Evolutionary conservation across 176 grass and related monocot genomes (phyloP).

Genomic region (Microstegium vimineum): DNA sequence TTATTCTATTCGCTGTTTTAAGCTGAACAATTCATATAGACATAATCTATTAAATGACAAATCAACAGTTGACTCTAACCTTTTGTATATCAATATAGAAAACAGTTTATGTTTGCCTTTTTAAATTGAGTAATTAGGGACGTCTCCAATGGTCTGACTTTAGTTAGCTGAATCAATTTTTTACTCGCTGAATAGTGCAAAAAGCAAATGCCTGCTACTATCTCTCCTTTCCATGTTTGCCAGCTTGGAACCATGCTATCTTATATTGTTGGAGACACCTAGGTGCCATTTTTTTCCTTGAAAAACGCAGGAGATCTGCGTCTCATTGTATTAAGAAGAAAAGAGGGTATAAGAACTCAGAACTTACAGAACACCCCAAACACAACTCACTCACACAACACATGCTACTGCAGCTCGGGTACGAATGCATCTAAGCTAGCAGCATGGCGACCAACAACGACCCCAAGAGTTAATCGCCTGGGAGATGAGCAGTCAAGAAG

Average conservation of each 20-base stretch:
- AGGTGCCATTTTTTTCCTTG: too few relatives aligned
- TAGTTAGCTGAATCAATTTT: not conserved
- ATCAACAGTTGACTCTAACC: not conserved
- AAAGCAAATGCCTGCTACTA: not conserved
- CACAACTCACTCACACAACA: too few relatives aligned
- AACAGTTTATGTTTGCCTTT: not conserved
- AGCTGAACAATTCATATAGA: slow-evolving; percentile 18
- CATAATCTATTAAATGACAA: not conserved
- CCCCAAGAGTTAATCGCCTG: too few relatives aligned
- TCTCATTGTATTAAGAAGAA: too few relatives aligned
- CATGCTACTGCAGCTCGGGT: too few relatives aligned
- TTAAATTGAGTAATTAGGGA: not conserved
- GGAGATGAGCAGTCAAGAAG: too few relatives aligned
- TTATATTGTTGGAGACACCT: not conserved
- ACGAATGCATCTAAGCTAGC: too few relatives aligned
- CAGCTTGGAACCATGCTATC: not conserved
- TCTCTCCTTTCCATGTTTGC: not conserved
- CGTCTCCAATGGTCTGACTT: not conserved
- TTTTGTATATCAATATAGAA: not conserved
- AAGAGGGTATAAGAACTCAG: too few relatives aligned
- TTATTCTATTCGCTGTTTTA: not conserved
- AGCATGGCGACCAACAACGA: too few relatives aligned
- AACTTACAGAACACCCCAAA: too few relatives aligned
- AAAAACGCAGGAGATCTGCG: too few relatives aligned
- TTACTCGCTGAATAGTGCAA: not conserved